Base-by-base conservation (phyloP, 1,139 yeast species). In the Nakaseomyces sp. region DNA sequence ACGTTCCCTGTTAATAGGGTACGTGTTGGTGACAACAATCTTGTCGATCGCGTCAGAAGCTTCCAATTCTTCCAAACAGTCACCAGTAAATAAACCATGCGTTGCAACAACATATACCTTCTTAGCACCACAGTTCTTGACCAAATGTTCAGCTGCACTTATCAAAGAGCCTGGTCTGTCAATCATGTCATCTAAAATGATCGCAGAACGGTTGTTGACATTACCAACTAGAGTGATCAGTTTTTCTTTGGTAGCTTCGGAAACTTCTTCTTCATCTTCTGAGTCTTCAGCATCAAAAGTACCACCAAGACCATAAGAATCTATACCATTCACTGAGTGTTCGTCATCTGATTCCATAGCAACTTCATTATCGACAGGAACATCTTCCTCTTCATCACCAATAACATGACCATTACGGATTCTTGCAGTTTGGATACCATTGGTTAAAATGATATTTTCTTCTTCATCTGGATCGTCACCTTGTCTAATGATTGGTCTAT, bases 401-500 rank as follows among this genome's bases (percentile, higher is more conserved):
- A 93, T 95, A 55, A 93, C 97, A 61, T 93, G 98, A 43, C 99
- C 99, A 61, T 89, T 85, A 38, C 93, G 91, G 42, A 93, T 81
- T 65, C 98, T 76, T 6, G 97, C 98, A 13, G 96, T 89, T 66
- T 89, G 96, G 60, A 93, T 78, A 54, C 91, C 96, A 37, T 85
- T 79, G 5, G 81, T 74, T 43, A 77, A 68, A 45, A 83, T 81
- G 48, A 81, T 77, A 52, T 79, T 77, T 52, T 79, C 86, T 51
- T 77, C 84, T 51, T 78, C 85, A 49, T 70, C 77, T 40, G 72
- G 79, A 43, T 68, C 74, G 44, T 68, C 74, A 32, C 70, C 73
- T 30, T 65, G 73, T 50, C 69, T 58, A 28, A 57, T 50, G 47
- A 56, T 57, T 30, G 66, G 67, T 45, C 52, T 60, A 44, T 61